Evolutionary conservation across 2,329 filamentous ascomycete genomes (phyloP), one percentile per base, ranked within the genome.

Genomic region (Curvularia lunata): DNA sequence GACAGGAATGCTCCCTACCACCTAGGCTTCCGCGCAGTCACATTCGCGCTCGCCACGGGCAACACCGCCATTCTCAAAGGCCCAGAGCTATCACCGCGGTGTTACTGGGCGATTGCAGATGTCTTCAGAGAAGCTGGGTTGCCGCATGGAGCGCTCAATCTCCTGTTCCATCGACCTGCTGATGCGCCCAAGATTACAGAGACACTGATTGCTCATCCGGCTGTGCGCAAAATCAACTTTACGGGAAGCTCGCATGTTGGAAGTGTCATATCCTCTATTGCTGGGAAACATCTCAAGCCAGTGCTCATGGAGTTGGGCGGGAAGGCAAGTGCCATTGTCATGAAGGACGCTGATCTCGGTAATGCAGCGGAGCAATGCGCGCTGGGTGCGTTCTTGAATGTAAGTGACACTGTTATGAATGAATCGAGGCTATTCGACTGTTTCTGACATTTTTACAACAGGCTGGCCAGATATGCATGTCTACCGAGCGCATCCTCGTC

Each of bases 371-470:
- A 94, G 66, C 88, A 90, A 25, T 91, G 91, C 62, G 95, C 88
- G 91, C 93, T 82, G 91, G 91, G 67, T 43, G 95, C 95, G 76
- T 95, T 95, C 79, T 93, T 89, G 55, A 80, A 85, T 64, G 81
- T 62, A 53, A 51, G 63, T 46, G 27, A 46, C 27, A 4, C 9
- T 13, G 5, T 46, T 46, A 46, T 46, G 43, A 16, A 13, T 10
- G 1, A 46, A 21, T n/a, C 13, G 16, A n/a, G 27, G 41, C 5
- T n/a, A 8, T 23, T 7, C 12, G 13, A 43, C 21, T 27, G 41
- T 25, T 43, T 13, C 41, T 43, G 41, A 43, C 41, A 27, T 43
- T 27, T 43, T n/a, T 25, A 13, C 41, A 46, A 46, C 6, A 55
- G 55, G 46, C 81, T 45, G 84, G 85, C 0, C 85, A 88, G 64